Conservation (phyloP, 352 stramenopile species). For the Phytophthora idaei region DNA sequence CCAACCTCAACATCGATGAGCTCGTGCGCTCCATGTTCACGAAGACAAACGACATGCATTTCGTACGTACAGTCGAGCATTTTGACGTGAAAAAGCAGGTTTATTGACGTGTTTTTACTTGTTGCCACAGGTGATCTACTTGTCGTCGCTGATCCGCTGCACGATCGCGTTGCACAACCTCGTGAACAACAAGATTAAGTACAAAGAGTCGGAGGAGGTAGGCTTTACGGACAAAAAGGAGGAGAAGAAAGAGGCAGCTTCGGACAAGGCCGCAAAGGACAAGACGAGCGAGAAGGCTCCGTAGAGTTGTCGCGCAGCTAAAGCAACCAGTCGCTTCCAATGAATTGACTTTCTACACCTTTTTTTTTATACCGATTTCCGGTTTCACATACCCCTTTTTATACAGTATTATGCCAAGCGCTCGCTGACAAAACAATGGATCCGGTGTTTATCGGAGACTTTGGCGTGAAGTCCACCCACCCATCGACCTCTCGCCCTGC, state of each 20-base stretch:
- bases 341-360: slow-evolving; percentile 32
- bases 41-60: slow-evolving; percentile 99
- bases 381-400: slow-evolving; percentile 7
- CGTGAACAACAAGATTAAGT: slow-evolving; percentile 99
- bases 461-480: slow-evolving; percentile 10
- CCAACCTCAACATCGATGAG: slow-evolving; percentile 98
- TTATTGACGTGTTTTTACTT: slow-evolving; percentile 9
- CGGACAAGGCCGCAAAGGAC: slow-evolving; percentile 47
- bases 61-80: slow-evolving; percentile 71
- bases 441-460: slow-evolving; percentile 19
- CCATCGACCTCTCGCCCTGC: slow-evolving; percentile 3
- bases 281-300: slow-evolving; percentile 55
- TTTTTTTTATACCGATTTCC: neutral
- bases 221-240: slow-evolving; percentile 76
- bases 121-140: slow-evolving; percentile 92
- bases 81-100: neutral
- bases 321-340: slow-evolving; percentile 18
- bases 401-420: slow-evolving; percentile 8
- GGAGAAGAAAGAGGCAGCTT: slow-evolving; percentile 49
- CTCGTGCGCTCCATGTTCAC: slow-evolving; percentile 97
- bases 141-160: slow-evolving; percentile 96
- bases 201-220: slow-evolving; percentile 89
- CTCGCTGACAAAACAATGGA: slow-evolving; percentile 10
- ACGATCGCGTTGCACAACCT: slow-evolving; percentile 99
- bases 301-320: slow-evolving; percentile 38